Evolutionary conservation across 2,329 filamentous ascomycete species (phyloP), one percentile per base, ranked within the genome.

Genomic region (Penicillium sp.): DNA sequence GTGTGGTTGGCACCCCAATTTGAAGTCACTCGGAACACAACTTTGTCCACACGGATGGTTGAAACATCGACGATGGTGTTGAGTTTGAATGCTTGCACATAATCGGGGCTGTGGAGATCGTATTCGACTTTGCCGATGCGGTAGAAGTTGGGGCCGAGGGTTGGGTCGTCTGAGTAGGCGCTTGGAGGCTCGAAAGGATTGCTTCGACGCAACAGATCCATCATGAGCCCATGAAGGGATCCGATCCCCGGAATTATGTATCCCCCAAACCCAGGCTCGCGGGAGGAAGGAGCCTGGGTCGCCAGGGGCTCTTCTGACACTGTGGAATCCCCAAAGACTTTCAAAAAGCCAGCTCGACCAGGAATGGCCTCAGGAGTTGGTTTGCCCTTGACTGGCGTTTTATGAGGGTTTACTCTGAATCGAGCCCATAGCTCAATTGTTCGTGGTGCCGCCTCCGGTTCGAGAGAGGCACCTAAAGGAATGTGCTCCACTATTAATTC

Each of bases 401-500:
- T 45, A 14, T 48, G 43, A 7, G 59, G 53, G 45, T 63, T 60
- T 18, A 85, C 79, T 16, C 78, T 75, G 55, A 87, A 80, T 36
- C 79, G 76, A 5, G 81, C 85, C 80, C 87, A 90, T 8, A 93
- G 69, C 67, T 93, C 89, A 53, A 93, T 82, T 2, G 87, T 78
- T 47, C 76, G 79, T 0, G 90, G 90, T 30, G 85, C 84, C n/a
- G 68, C 63, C 13, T 76, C 79, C 0, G 86, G 82, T 43, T 87
- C 80, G 7, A 85, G 77, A 0, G 85, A 87, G 2, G 84, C 84
- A 1, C 78, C 76, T 7, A 80, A 79, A 2, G 84, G 76, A 52
- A 90, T 85, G 69, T 92, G 88, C 66, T 93, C 89, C 40, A 93
- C 70, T 1, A 89, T 84, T 1, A 93, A 67, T 61, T 90, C 81